Evolutionary conservation across 139 green algal genomes (phyloP).

Genomic region (Trebouxia sp.): DNA sequence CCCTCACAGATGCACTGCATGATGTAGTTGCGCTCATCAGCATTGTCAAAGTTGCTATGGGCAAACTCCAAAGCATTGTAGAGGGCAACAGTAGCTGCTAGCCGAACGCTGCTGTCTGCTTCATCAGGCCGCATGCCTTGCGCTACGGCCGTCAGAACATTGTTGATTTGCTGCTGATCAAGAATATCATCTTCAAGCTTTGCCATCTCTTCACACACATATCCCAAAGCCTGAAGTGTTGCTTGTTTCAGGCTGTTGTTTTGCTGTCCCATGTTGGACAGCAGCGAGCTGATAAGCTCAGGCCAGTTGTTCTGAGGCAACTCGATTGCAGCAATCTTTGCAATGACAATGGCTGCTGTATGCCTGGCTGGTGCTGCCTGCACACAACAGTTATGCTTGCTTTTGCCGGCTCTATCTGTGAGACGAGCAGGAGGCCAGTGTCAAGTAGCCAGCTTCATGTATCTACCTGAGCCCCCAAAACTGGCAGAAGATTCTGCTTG

Average conservation of each 20-base stretch:
- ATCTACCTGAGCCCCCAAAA: conserved; percentile 66
- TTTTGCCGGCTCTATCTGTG: no score
- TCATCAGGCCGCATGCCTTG: conserved; percentile 87
- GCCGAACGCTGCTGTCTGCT: conserved; percentile 72
- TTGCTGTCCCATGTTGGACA: conserved; percentile 54
- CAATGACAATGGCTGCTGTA: conserved; percentile 86
- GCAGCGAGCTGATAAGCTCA: conserved; percentile 75
- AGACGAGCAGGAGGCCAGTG: no score
- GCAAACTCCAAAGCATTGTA: conserved; percentile 96
- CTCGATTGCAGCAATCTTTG: conserved; percentile 95
- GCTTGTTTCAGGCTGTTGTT: conserved; percentile 56
- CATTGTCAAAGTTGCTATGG: conserved; percentile 92
- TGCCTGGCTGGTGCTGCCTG: conserved; percentile 58
- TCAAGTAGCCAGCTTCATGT: no score
- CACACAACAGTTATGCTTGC: background rate
- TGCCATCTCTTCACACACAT: conserved; percentile 95
- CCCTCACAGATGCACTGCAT: conserved; percentile 92
- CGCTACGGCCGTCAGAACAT: conserved; percentile 94
- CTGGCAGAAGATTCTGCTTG: conserved; percentile 73
- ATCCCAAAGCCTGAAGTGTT: conserved; percentile 92
- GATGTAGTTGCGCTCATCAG: conserved; percentile 93
- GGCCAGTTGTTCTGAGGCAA: conserved; percentile 83
- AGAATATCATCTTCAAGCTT: conserved; percentile 80
- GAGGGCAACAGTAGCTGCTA: conserved; percentile 89
- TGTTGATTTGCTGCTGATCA: conserved; percentile 87